phyloP scores from a whole-genome alignment of 176 grass and related monocot genomes.

The Juncus inflexus region DNA sequence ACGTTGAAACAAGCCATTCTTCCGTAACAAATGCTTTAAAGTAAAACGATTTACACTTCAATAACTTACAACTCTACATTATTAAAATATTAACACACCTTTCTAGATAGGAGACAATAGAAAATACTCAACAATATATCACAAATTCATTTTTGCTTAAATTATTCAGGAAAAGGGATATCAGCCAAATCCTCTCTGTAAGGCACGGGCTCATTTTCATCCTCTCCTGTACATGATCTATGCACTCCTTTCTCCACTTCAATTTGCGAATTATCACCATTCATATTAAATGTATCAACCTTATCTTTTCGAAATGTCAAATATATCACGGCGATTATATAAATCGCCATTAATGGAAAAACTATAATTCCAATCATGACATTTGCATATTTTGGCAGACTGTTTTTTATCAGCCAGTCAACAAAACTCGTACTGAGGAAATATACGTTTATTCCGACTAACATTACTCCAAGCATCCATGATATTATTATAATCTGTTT shows the following conservation, averaged over 20 bases:
- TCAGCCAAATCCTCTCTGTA: constrained; percentile 63
- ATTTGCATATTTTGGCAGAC: constrained; percentile 39
- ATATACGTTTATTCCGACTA: constrained; percentile 80
- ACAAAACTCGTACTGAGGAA: constrained; percentile 71
- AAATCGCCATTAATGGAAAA: constrained; percentile 58
- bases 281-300: constrained; percentile 34
- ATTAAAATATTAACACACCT: not conserved
- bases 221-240: not conserved
- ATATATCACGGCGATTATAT: constrained; percentile 48
- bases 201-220: constrained; percentile 28
- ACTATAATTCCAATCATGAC: constrained; percentile 41
- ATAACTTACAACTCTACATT: not conserved
- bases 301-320: constrained; percentile 59
- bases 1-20: too few relatives aligned
- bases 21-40: too few relatives aligned
- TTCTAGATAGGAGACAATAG: not conserved
- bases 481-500: constrained; percentile 60
- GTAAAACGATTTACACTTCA: too few relatives aligned
- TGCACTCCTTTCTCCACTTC: constrained; percentile 45
- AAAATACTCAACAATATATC: not conserved
- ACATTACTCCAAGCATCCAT: constrained; percentile 47
- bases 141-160: not conserved
- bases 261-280: constrained; percentile 24
- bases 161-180: constrained; percentile 53
- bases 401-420: constrained; percentile 51